Base-by-base conservation (phyloP, 768 basidiomycete genomes). In the Tricholoma saponaceum region DNA sequence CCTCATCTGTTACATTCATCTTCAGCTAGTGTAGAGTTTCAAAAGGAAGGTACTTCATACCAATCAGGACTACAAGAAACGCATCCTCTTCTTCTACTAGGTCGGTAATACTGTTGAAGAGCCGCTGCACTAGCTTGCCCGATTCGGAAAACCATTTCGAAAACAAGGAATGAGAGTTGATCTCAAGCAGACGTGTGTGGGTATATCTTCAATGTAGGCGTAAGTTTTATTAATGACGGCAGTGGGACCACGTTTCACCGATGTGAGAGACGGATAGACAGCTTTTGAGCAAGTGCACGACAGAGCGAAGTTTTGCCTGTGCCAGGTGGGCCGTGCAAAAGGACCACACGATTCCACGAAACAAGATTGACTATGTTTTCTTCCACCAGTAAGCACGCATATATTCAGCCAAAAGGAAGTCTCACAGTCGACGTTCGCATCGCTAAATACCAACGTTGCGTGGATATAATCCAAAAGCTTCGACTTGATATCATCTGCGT, bases 141-240 rank as follows among this genome's bases (percentile, higher is more conserved):
- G 95, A 97, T 69, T 99, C 97, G 0, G 95, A 98, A 74, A 98
- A 99, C 96, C 97, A 99, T 64, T 95, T 91, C 14, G 93, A 95
- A 70, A 99, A 98, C 14, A 99, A 80, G 1, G 95, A 98, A 73
- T 98, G 97, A 0, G 97, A 95, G 69, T 98, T 98, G 67, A 99
- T 97, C 71, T 99, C 97, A 46, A 99, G 82, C 10, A 99, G 77
- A 47, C 93, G 90, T 33, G 92, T 83, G 70, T 90, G 82, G 0
- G 89, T 77, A 69, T 97, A 99, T 25, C 95, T 96, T 64, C 50
- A 35, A 18, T 28, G 44, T 41, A 30, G n/a, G 18, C 39, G 35
- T 22, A 53, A 51, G 43, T 18, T 16, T 28, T 62, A 52, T 47
- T 43, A 37, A 28, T 16, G 14, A 62, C 9, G 18, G 41, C 54